phyloP scores from a whole-genome alignment of 805 yeast species.

The Clavispora phyllophila region DNA sequence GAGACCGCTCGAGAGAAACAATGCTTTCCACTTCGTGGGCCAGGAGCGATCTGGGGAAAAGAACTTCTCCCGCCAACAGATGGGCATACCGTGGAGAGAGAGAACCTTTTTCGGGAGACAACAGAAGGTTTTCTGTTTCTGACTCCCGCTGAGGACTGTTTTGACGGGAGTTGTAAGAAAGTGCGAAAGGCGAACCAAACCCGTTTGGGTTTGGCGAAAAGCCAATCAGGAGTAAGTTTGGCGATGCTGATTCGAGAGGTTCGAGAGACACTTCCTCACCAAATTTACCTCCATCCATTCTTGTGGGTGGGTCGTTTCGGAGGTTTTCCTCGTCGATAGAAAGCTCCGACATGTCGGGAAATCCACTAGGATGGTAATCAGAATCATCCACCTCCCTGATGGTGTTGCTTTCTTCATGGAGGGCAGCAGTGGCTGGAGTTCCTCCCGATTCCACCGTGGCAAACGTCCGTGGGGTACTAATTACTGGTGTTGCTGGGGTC shows the following conservation, averaged over 20 bases:
- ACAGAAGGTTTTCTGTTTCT: not conserved
- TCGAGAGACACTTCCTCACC: conserved; percentile 28
- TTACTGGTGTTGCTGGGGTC: not conserved
- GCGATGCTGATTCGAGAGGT: conserved; percentile 3
- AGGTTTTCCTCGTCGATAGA: not conserved
- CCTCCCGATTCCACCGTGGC: not conserved
- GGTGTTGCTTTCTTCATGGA: conserved; percentile 8
- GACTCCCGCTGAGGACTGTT: not conserved
- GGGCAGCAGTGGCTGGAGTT: conserved; percentile 11
- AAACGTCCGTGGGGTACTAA: not conserved
- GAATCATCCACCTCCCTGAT: conserved; percentile 17
- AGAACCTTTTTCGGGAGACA: conserved; percentile 14
- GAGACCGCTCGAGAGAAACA: conserved; percentile 62
- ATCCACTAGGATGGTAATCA: conserved; percentile 10
- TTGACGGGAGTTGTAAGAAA: conserved; percentile 12
- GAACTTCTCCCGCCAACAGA: conserved; percentile 37
- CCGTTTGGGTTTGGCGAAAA: conserved; percentile 6
- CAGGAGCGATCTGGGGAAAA: conserved; percentile 68
- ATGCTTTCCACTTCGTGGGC: conserved; percentile 70
- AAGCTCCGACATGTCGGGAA: not conserved
- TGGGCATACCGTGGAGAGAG: conserved; percentile 11
- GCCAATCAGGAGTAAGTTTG: not conserved
- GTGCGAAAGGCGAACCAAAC: conserved; percentile 33
- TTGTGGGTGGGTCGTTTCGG: conserved; percentile 20
- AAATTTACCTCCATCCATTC: conserved; percentile 14